phyloP scores from a whole-genome alignment of 305 asterid genomes.

The Fraxinus greggii region DNA sequence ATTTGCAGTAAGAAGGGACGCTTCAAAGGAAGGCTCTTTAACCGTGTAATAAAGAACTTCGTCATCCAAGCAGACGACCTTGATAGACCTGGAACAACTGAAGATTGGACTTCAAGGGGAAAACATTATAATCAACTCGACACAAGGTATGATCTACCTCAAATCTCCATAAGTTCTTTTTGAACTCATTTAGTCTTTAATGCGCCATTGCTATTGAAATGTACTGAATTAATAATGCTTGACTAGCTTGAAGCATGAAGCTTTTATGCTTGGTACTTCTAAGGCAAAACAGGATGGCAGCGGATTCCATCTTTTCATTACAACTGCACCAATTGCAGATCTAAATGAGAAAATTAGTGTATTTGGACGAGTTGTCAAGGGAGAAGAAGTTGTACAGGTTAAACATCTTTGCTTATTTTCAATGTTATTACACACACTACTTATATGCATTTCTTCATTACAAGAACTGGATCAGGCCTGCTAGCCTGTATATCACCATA shows the following conservation, averaged over 20 bases:
- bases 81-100: conserved; percentile 56
- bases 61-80: conserved; percentile 81
- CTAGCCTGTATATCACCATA: neutral
- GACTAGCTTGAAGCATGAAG: conserved; percentile 56
- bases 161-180: conserved; percentile 11
- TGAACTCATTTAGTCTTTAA: neutral
- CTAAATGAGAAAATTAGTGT: conserved; percentile 57
- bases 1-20: conserved; percentile 67
- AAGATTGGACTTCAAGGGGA: conserved; percentile 90
- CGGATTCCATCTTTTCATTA: conserved; percentile 52
- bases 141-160: conserved; percentile 57
- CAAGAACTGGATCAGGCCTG: neutral
- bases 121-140: conserved; percentile 80
- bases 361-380: conserved; percentile 62
- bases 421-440: neutral
- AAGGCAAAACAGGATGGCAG: conserved; percentile 44
- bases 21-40: conserved; percentile 79
- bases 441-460: neutral
- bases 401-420: neutral
- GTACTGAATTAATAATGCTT: conserved; percentile 11
- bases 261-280: conserved; percentile 70
- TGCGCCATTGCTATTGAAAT: neutral
- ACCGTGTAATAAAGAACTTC: conserved; percentile 77
- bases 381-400: conserved; percentile 73
- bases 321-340: conserved; percentile 65